These are phyloP conservation scores for Wallacemonas sp. DNA, from an alignment of 208 protist species.

Conservation along the genomic window DNA sequence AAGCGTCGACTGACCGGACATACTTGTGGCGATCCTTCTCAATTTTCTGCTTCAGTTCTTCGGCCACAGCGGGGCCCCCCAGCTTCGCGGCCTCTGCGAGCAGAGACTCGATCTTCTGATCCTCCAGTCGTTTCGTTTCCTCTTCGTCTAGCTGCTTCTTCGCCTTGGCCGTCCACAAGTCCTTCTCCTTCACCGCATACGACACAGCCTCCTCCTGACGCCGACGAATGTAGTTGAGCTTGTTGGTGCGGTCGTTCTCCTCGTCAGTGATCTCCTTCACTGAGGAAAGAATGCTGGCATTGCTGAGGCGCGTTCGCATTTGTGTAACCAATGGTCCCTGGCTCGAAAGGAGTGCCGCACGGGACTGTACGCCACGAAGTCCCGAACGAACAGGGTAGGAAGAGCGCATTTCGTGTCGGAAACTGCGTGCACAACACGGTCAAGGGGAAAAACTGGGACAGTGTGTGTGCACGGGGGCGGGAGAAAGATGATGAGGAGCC, in stretches of 20 bases:
- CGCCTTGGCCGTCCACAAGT: slow-evolving; percentile 62
- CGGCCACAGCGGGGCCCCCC: slow-evolving; percentile 47
- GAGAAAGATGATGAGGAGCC: not conserved
- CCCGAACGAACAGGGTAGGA: not conserved
- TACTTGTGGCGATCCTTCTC: slow-evolving; percentile 59
- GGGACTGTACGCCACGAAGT: not conserved
- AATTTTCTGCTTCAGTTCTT: slow-evolving; percentile 50
- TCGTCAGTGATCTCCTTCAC: slow-evolving; percentile 71
- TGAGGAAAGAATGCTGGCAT: slow-evolving; percentile 70
- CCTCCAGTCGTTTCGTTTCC: slow-evolving; percentile 38
- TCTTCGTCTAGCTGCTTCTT: slow-evolving; percentile 70
- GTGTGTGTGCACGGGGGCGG: not conserved
- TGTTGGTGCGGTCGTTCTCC: slow-evolving; percentile 64
- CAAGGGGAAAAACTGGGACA: not conserved
- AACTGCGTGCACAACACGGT: not conserved
- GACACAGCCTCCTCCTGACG: slow-evolving; percentile 78
- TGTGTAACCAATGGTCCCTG: slow-evolving; percentile 1
- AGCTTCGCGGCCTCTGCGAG: slow-evolving; percentile 53
- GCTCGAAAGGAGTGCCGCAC: not conserved
- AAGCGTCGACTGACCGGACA: slow-evolving; percentile 79
- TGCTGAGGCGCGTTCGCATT: slow-evolving; percentile 54
- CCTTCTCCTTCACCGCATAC: slow-evolving; percentile 81
- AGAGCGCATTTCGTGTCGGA: not conserved
- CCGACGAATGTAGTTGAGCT: slow-evolving; percentile 68
- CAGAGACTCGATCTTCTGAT: slow-evolving; percentile 50